Base-by-base conservation (phyloP, 1,139 yeast genomes). In the Maudiozyma humilis region DNA sequence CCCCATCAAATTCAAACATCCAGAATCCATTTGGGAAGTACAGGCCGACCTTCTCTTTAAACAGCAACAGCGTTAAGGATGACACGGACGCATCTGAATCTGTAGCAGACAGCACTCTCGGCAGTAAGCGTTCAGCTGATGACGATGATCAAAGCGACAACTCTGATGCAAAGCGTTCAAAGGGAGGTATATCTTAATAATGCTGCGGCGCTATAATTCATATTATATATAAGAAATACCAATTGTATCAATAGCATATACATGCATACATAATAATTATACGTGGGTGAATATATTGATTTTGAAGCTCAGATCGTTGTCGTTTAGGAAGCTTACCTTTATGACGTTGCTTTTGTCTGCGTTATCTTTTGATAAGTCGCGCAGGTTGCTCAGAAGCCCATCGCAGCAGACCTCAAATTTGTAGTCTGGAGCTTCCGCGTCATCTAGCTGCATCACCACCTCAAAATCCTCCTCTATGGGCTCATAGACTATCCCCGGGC, bases 321-420 rank as follows among this genome's bases (percentile, higher is more conserved):
- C 7, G 12, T 40, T 38, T 13, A 47, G 19, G 29, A 45, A 41
- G 31, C 46, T n/a, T 27, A 50, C 25, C 20, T 6, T 32, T 19
- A 47, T 38, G 17, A 25, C n/a, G n/a, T 31, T 15, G 17, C 15
- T 8, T 8, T 31, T 31, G 7, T 31, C 8, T n/a, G 33, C 7
- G 17, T 8, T 8, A 10, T 10, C 10, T 18, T 23, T 23, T 8
- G 13, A 4, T 32, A 36, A 25, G 12, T 53, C 51, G 3, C 39
- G 40, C 34, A 60, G 40, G 42, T 60, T 58, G 13, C 52, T 42
- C 36, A 60, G 41, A 16, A 52, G 49, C 0, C 84, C 84, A 60
- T 78, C 84, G 23, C 78, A 55, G 52, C 84, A 79, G 45, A 78
- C 64, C 42, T 79, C 66, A 43, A 69, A 62, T 36, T 65, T 56